Evolutionary conservation across 2,329 filamentous ascomycete genomes (phyloP).

Genomic region (Camptophora hylomeconis): DNA sequence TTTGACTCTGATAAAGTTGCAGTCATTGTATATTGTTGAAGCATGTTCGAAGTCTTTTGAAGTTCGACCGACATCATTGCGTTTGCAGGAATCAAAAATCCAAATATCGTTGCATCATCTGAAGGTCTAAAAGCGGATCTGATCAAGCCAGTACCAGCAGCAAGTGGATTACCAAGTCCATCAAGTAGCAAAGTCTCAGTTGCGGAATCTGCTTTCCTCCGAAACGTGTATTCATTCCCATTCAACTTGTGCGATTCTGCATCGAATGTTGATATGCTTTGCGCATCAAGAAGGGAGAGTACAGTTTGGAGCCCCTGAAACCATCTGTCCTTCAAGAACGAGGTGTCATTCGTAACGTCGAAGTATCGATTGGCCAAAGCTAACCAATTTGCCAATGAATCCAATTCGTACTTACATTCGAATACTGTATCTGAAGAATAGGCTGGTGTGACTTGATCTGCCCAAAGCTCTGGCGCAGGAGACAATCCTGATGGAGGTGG

Average conservation of each 20-base stretch:
- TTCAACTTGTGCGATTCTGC: conserved; percentile 23
- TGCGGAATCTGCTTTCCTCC: conserved; percentile 61
- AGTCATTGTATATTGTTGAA: conserved; percentile 24
- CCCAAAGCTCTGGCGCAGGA: conserved; percentile 24
- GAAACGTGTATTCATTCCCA: conserved; percentile 58
- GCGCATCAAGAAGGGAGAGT: conserved; percentile 31
- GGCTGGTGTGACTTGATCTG: conserved; percentile 30
- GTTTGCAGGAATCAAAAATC: conserved; percentile 89
- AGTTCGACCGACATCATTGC: conserved; percentile 89
- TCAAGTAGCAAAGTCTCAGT: conserved; percentile 76
- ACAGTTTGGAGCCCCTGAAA: conserved; percentile 31
- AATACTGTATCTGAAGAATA: conserved; percentile 34
- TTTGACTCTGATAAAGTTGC: conserved; percentile 52
- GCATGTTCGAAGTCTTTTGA: conserved; percentile 53
- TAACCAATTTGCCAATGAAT: conserved; percentile 38
- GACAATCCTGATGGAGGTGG: conserved; percentile 34
- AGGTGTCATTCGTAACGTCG: conserved; percentile 32
- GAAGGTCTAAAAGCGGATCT: conserved; percentile 86
- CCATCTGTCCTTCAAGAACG: conserved; percentile 38
- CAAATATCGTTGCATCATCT: conserved; percentile 84
- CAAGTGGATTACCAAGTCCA: conserved; percentile 80
- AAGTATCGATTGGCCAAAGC: conserved; percentile 38
- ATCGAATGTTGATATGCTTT: conserved; percentile 36
- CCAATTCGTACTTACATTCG: conserved; percentile 43
- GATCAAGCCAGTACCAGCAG: conserved; percentile 68